Evolutionary conservation across 768 basidiomycete genomes (phyloP).

Genomic region (Sarcomyxa edulis): DNA sequence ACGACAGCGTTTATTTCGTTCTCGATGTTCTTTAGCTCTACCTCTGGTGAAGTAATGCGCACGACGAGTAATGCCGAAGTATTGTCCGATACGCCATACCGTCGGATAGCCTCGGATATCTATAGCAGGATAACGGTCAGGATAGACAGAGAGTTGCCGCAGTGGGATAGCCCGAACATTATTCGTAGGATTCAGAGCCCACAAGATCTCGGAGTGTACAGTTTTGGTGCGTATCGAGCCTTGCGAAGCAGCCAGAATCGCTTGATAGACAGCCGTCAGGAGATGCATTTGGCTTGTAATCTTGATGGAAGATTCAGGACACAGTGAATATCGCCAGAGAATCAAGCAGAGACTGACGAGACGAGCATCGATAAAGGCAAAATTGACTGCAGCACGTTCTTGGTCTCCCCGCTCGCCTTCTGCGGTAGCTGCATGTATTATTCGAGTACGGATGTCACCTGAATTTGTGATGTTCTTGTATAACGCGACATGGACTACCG

Average conservation of each 20-base stretch:
- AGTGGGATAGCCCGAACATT: no score
- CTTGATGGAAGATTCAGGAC: slow-evolving; percentile 31
- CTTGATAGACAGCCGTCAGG: slow-evolving; percentile 79
- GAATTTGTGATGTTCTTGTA: slow-evolving; percentile 67
- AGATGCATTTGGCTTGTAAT: slow-evolving; percentile 79
- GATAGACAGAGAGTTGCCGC: no score
- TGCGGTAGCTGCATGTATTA: slow-evolving; percentile 64
- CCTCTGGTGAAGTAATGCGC: slow-evolving; percentile 43
- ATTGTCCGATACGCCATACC: slow-evolving; percentile 75
- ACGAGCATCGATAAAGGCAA: slow-evolving; percentile 84
- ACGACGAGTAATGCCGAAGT: slow-evolving; percentile 70
- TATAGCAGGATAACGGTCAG: no score
- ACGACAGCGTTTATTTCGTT: slow-evolving; percentile 54
- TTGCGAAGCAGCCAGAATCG: slow-evolving; percentile 63
- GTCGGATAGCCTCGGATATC: slow-evolving; percentile 85
- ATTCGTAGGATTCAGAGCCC: slow-evolving; percentile 79
- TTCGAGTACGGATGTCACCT: slow-evolving; percentile 50
- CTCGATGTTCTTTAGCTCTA: slow-evolving; percentile 31
- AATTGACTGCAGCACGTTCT: slow-evolving; percentile 79
- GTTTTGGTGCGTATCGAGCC: slow-evolving; percentile 73
- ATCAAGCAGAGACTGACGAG: slow-evolving; percentile 56
- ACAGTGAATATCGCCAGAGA: no score
- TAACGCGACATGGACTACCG: slow-evolving; percentile 54
- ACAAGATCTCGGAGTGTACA: slow-evolving; percentile 89
- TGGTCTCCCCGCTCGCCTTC: slow-evolving; percentile 54